phyloP scores from a whole-genome alignment of 2,329 filamentous ascomycete species.

The Penicillium hordei region DNA sequence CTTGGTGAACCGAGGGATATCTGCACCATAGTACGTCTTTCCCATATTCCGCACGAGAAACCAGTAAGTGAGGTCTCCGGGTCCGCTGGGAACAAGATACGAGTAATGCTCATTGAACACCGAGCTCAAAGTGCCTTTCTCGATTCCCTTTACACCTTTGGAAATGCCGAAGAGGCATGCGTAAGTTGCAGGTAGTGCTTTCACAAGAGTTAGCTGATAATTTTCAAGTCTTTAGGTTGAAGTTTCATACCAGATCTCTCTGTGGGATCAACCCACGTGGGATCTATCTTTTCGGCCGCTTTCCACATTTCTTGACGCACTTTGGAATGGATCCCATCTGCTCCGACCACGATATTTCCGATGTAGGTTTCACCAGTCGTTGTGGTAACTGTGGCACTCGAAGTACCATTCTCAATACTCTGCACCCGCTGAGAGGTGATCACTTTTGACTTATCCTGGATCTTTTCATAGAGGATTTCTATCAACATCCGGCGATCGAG shows the following conservation, averaged over 20 bases:
- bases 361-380: constrained; percentile 10
- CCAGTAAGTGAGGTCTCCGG: constrained; percentile 25
- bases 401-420: constrained; percentile 2
- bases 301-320: constrained; percentile 37
- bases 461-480: constrained; percentile 24
- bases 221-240: not conserved
- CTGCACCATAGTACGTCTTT: constrained; percentile 15
- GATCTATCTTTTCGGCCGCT: constrained; percentile 14
- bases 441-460: constrained; percentile 24
- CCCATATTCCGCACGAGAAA: constrained; percentile 24
- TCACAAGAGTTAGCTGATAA: not conserved
- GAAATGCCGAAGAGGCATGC: constrained; percentile 32
- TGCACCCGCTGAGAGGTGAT: constrained; percentile 18
- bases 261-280: constrained; percentile 18
- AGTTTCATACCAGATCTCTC: constrained; percentile 13
- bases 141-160: constrained; percentile 7
- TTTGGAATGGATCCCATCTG: constrained; percentile 45
- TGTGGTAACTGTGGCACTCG: constrained; percentile 12
- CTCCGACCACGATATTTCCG: constrained; percentile 42
- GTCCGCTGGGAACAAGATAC: constrained; percentile 20
- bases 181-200: constrained; percentile 25
- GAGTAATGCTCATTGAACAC: constrained; percentile 22
- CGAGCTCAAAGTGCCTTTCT: constrained; percentile 14
- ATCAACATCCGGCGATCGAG: constrained; percentile 29
- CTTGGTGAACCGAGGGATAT: constrained; percentile 25